Conservation (phyloP, 179 eudicot species). For the Actinidia arguta region DNA sequence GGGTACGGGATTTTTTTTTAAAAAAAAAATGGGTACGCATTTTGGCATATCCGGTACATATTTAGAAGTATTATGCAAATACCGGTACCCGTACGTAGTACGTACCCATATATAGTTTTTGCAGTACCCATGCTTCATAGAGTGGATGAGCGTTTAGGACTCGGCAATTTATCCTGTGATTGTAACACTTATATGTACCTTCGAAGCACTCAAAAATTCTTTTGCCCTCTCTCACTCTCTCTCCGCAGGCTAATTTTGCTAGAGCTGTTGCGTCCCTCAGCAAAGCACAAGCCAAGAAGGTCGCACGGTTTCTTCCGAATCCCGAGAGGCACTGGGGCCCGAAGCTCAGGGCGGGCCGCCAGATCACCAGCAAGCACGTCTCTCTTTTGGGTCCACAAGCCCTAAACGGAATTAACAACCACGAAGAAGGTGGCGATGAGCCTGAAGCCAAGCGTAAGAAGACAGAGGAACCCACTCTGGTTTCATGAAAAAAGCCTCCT, state of each 20-base stretch:
- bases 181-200: not conserved
- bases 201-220: slow-evolving; percentile 1
- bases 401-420: slow-evolving; percentile 53
- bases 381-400: slow-evolving; percentile 87
- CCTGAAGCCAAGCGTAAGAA: slow-evolving; percentile 81
- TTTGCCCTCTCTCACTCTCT: not conserved
- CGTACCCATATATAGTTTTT: too few species aligned
- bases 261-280: slow-evolving; percentile 89
- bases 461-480: slow-evolving; percentile 56
- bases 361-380: slow-evolving; percentile 80
- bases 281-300: slow-evolving; percentile 97
- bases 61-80: too few species aligned
- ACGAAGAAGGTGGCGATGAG: slow-evolving; percentile 47
- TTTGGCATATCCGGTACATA: too few species aligned
- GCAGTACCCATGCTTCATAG: too few species aligned
- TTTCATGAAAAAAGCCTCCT: slow-evolving; percentile 35
- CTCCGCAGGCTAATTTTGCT: slow-evolving; percentile 84
- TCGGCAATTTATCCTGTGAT: too few species aligned
- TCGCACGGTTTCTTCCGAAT: slow-evolving; percentile 89
- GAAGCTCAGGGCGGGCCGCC: slow-evolving; percentile 92
- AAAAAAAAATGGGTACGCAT: too few species aligned
- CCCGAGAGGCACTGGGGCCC: slow-evolving; percentile 99
- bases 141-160: too few species aligned
- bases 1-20: too few species aligned
- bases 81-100: too few species aligned